Base-by-base conservation (phyloP, 202 grass and related monocot species). In the Hordeum pubiflorum region DNA sequence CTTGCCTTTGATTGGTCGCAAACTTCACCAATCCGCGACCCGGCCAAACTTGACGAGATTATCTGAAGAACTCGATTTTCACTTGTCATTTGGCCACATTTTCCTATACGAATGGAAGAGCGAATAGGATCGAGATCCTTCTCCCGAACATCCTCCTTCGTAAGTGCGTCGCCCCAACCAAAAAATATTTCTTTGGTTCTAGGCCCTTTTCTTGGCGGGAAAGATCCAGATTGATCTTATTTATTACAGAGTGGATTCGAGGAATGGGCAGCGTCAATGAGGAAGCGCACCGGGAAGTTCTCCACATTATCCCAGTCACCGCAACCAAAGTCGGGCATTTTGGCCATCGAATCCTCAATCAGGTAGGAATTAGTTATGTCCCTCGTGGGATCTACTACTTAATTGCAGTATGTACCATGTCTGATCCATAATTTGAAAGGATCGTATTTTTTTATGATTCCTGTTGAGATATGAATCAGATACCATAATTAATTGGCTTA, bases 261-360 rank as follows among this genome's bases (percentile, higher is more conserved):
- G 76, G 91, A 97, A 78, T 92, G 94, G 91, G 18, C 74, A 63
- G 78, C 87, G 55, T 81, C 72, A 58, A 50, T 89, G 75, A 87
- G 81, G 50, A 90, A 89, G 57, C 84, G 76, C 72, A 89, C 60
- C 70, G 65, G 31, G 17, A 86, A 69, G 41, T 66, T 52, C 50
- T 62, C 66, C 17, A 67, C 77, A 2, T 82, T 77, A 5, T 81
- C 64, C 20, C 85, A 9, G 17, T 44, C 24, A 44, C 21, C 38
- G 22, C 80, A 83, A 43, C 29, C 46, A 17, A 54, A 31, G 14
- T 56, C 40, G 13, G 72, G 70, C 48, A 12, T 72, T 68, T 60
- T 84, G 56, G 69, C 77, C 23, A 37, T 67, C 39, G 65, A 79
- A 69, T 86, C 64, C 58, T 63, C 79, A 7, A 21, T 64, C 55